Evolutionary conservation across 1,284 basidiomycete genomes (phyloP).

Genomic region (Heliocybe sulcata): DNA sequence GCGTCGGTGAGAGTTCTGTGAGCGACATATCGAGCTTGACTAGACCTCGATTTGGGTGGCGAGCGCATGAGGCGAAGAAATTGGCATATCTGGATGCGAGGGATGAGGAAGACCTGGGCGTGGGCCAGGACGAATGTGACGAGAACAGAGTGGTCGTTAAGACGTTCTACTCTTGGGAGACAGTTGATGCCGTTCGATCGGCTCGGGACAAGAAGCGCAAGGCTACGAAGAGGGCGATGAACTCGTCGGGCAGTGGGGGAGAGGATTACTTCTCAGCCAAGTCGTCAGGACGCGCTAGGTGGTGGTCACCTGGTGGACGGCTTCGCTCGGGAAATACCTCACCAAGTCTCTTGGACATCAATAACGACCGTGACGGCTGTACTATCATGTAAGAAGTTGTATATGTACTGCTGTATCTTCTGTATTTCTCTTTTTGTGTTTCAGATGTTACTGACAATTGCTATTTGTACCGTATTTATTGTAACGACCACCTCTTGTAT

Average conservation of each 20-base stretch:
- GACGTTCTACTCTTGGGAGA: slow-evolving; percentile 84
- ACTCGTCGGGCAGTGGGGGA: slow-evolving; percentile 1
- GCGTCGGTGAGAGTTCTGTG: slow-evolving; percentile 53
- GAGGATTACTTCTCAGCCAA: slow-evolving; percentile 8
- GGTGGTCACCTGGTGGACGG: slow-evolving; percentile 37
- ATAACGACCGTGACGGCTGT: slow-evolving; percentile 32
- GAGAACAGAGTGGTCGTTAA: slow-evolving; percentile 68
- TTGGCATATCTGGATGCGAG: slow-evolving; percentile 60
- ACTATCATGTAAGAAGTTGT: slow-evolving; percentile 29
- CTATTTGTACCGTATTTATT: background rate
- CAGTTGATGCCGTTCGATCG: slow-evolving; percentile 63
- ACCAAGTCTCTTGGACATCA: slow-evolving; percentile 22
- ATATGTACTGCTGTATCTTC: background rate
- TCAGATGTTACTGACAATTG: background rate
- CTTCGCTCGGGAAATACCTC: slow-evolving; percentile 26
- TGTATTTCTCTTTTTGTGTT: background rate
- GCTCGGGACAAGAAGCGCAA: slow-evolving; percentile 53
- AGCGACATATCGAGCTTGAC: slow-evolving; percentile 48
- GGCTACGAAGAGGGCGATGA: slow-evolving; percentile 28
- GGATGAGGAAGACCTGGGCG: slow-evolving; percentile 53
- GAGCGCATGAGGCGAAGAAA: slow-evolving; percentile 58
- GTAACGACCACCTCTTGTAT: background rate
- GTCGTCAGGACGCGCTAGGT: slow-evolving; percentile 22
- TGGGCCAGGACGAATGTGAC: slow-evolving; percentile 74
- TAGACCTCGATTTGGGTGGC: slow-evolving; percentile 67